phyloP scores from a whole-genome alignment of 495 filamentous ascomycete genomes.

The Aspergillus biplanus region DNA sequence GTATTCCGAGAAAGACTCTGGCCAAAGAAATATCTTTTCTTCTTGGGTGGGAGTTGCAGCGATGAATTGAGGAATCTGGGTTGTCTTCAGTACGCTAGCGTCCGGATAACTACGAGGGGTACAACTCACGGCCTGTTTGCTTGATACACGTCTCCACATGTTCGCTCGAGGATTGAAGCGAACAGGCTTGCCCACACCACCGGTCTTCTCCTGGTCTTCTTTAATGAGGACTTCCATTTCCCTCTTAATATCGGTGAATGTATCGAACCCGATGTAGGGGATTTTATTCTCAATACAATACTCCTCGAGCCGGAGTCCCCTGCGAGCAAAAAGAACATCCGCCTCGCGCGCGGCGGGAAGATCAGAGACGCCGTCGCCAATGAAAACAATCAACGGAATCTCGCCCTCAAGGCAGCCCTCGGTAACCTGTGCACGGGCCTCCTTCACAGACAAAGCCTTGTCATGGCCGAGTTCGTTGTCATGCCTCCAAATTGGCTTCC shows the following conservation, averaged over 20 bases:
- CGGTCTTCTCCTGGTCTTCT: constrained; percentile 67
- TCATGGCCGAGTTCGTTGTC: constrained; percentile 70
- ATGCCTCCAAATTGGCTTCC: constrained; percentile 75
- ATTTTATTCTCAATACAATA: constrained; percentile 70
- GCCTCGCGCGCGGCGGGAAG: constrained; percentile 73
- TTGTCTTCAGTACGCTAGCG: constrained; percentile 3
- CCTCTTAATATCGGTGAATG: constrained; percentile 67
- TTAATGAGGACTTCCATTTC: constrained; percentile 63
- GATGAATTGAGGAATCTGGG: constrained; percentile 56
- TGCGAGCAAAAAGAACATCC: constrained; percentile 75
- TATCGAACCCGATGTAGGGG: constrained; percentile 66
- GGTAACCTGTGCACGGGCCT: constrained; percentile 58
- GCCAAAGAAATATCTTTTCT: constrained; percentile 71
- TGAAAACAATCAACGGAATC: constrained; percentile 74
- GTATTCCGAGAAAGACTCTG: constrained; percentile 59
- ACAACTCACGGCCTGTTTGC: constrained; percentile 53
- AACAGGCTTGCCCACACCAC: constrained; percentile 62
- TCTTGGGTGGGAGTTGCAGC: constrained; percentile 57
- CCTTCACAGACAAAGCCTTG: constrained; percentile 67
- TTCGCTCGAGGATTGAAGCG: constrained; percentile 74
- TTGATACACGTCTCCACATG: constrained; percentile 68
- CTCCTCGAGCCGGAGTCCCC: constrained; percentile 69
- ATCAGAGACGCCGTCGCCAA: constrained; percentile 79
- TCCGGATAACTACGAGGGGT: not conserved
- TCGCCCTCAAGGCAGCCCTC: constrained; percentile 59